Conservation (phyloP, 805 yeast species). For the Spathaspora hagerdaliae region DNA sequence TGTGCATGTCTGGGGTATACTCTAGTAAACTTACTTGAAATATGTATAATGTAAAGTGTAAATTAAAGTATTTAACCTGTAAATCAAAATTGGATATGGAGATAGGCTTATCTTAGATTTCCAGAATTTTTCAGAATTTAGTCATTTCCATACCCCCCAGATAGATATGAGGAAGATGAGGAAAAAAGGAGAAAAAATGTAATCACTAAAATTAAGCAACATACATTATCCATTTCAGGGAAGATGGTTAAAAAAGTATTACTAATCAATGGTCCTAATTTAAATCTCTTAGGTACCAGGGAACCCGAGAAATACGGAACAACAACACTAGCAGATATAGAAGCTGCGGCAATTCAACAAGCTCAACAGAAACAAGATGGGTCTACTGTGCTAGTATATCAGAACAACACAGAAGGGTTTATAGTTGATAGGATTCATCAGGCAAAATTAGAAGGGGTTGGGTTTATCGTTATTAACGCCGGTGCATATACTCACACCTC, state of each 20-base stretch:
- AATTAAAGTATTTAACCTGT: no score
- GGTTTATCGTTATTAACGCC: constrained; percentile 46
- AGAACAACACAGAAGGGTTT: constrained; percentile 44
- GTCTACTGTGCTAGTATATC: constrained; percentile 31
- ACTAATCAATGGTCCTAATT: constrained; percentile 47
- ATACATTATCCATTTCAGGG: neutral
- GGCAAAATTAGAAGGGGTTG: constrained; percentile 40
- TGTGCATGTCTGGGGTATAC: no score
- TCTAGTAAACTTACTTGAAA: no score
- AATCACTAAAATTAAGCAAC: neutral
- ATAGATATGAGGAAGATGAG: neutral
- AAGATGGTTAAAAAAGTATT: constrained; percentile 40
- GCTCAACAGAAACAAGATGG: constrained; percentile 26
- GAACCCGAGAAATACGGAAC: constrained; percentile 52
- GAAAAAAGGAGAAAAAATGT: neutral
- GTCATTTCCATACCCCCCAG: neutral
- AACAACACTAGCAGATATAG: constrained; percentile 40
- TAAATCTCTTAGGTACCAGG: constrained; percentile 45
- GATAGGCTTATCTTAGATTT: no score
- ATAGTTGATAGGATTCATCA: constrained; percentile 45
- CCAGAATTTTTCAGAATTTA: no score
- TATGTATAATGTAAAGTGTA: no score
- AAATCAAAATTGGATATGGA: no score
- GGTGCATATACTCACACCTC: constrained; percentile 54
- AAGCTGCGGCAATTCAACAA: constrained; percentile 34